These are phyloP conservation scores for Pichia sp. DNA, from an alignment of 1,139 yeast genomes.

Conservation along the genomic window DNA sequence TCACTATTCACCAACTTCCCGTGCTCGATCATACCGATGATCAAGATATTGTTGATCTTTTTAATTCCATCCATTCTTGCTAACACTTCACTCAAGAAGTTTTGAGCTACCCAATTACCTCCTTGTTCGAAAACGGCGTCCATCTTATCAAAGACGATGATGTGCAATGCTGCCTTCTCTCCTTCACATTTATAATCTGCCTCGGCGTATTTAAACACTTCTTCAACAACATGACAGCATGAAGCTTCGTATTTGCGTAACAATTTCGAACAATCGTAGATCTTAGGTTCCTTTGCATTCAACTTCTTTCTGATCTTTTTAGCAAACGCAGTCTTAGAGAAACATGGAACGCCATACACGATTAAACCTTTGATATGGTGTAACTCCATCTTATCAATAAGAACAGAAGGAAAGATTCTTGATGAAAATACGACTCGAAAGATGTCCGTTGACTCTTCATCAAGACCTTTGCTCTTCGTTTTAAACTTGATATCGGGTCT, in stretches of 20 bases:
- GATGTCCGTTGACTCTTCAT: slow-evolving; percentile 87
- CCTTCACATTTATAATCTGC: slow-evolving; percentile 91
- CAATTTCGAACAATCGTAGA: slow-evolving; percentile 98
- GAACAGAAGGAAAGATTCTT: slow-evolving; percentile 91
- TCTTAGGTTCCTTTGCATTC: slow-evolving; percentile 96
- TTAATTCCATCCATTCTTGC: slow-evolving; percentile 85
- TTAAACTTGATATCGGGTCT: slow-evolving; percentile 96
- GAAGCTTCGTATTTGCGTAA: slow-evolving; percentile 96
- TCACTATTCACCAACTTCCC: slow-evolving; percentile 83
- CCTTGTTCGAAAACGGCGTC: slow-evolving; percentile 98
- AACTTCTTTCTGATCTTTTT: slow-evolving; percentile 96
- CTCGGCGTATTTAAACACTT: slow-evolving; percentile 95
- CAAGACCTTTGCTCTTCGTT: slow-evolving; percentile 96
- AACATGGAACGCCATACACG: slow-evolving; percentile 96
- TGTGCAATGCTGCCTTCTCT: slow-evolving; percentile 88
- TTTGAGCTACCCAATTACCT: slow-evolving; percentile 99
- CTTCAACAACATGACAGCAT: slow-evolving; percentile 94
- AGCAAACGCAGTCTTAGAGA: slow-evolving; percentile 97
- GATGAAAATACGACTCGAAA: slow-evolving; percentile 97
- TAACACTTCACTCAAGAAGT: slow-evolving; percentile 93
- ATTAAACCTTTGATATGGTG: slow-evolving; percentile 93
- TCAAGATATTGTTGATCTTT: no score
- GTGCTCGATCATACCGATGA: no score
- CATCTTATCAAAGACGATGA: slow-evolving; percentile 94
- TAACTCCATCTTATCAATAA: slow-evolving; percentile 87